phyloP scores from a whole-genome alignment of 2,329 filamentous ascomycete genomes.

The Epichloe uncinata region DNA sequence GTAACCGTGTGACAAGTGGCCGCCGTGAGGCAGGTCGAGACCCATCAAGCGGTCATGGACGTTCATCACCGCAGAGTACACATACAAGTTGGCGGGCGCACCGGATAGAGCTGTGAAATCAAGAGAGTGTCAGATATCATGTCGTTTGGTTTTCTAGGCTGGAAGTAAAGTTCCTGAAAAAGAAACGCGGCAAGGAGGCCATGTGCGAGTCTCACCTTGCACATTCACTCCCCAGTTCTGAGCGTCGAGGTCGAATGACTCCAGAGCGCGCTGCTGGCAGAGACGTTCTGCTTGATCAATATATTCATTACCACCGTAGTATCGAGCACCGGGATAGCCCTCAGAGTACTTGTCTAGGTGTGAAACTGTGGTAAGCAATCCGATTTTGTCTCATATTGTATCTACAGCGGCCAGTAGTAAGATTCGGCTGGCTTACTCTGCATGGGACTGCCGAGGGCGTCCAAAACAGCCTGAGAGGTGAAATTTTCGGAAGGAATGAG shows the following conservation, averaged over 20 bases:
- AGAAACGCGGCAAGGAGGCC: not conserved
- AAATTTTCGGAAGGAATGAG: constrained; percentile 94
- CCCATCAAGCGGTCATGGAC: constrained; percentile 95
- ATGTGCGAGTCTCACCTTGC: constrained; percentile 45
- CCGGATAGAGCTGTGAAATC: constrained; percentile 59
- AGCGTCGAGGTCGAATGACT: constrained; percentile 71
- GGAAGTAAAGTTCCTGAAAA: too few relatives aligned
- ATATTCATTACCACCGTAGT: constrained; percentile 94
- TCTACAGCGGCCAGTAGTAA: not conserved
- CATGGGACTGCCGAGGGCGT: constrained; percentile 88
- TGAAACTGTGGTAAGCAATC: not conserved
- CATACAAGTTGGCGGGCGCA: constrained; percentile 67
- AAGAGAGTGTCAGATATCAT: not conserved
- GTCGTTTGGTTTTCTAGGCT: not conserved
- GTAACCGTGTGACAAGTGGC: constrained; percentile 93
- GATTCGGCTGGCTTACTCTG: constrained; percentile 49
- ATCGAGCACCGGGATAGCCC: constrained; percentile 89
- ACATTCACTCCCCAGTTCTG: constrained; percentile 97
- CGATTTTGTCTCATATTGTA: not conserved
- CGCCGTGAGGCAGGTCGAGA: constrained; percentile 88
- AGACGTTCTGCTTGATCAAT: constrained; percentile 83
- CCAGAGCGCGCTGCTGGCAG: constrained; percentile 79
- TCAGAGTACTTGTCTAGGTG: constrained; percentile 86
- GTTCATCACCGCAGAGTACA: constrained; percentile 86
- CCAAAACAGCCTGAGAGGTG: constrained; percentile 81